A percentile compares a stretch with the other conserved stretches of the same genome.
Evolutionary conservation across 306 rosid species (phyloP).

Genomic region (Ammopiptanthus mongolicus): DNA sequence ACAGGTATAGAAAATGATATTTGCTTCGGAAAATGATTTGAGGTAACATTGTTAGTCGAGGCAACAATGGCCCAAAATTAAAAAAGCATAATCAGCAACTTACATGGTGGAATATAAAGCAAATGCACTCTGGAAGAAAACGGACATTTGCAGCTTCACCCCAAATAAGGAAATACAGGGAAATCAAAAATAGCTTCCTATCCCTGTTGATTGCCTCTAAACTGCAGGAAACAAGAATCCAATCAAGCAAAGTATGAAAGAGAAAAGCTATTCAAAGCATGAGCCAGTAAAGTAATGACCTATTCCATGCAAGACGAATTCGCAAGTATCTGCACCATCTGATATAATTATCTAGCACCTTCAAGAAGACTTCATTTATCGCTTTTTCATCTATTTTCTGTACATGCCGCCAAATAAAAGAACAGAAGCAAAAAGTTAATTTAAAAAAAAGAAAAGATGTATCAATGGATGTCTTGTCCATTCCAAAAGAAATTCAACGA

Average conservation of each 20-base stretch:
- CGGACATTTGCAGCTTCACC: conserved; percentile 99
- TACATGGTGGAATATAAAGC: conserved; percentile 95
- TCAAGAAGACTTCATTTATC: conserved; percentile 72
- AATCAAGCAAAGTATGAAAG: conserved; percentile 23
- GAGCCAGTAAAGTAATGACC: conserved; percentile 50
- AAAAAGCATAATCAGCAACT: conserved; percentile 30
- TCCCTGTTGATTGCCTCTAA: conserved; percentile 84
- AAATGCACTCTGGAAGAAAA: conserved; percentile 94
- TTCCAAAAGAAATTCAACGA: not conserved
- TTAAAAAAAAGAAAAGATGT: not conserved
- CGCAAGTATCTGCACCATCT: conserved; percentile 92
- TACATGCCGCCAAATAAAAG: conserved; percentile 18
- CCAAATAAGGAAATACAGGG: conserved; percentile 92
- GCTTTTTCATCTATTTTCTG: conserved; percentile 93
- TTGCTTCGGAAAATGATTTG: not conserved
- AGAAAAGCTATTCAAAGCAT: conserved; percentile 11
- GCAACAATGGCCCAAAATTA: not conserved
- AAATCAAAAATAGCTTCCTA: conserved; percentile 76
- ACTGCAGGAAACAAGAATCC: conserved; percentile 45
- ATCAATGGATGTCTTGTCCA: not conserved
- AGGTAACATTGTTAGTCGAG: not conserved
- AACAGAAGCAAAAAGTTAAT: not conserved
- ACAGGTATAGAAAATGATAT: not conserved
- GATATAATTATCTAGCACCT: conserved; percentile 86
- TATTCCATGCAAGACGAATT: conserved; percentile 78